Base-by-base conservation (phyloP, 1,139 yeast genomes). In the Pichia sp. region DNA sequence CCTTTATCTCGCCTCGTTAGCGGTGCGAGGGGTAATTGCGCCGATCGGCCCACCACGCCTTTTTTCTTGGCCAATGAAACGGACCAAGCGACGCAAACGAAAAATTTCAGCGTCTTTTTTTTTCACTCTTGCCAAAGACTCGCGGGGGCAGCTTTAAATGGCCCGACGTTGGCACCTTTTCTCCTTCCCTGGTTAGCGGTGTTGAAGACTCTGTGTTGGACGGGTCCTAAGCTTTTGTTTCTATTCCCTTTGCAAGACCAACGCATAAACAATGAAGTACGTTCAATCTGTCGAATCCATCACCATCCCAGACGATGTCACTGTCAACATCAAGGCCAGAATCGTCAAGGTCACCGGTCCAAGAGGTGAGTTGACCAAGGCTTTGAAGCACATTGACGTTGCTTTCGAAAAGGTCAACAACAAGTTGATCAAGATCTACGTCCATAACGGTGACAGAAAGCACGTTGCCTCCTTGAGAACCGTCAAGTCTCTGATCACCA, bases 391-490 rank as follows among this genome's bases (percentile, higher is more conserved):
- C 82, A 85, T 93, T 71, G 88, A 93, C 76, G 97, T 95, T 71
- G 85, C 97, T 66, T 93, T 93, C 85, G 66, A 69, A 67, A 90
- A 92, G 83, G 72, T 87, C 66, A 76, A 77, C 74, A 78, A 82
- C 78, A 79, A 74, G 64, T 84, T 84, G 70, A 80, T 95, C 79
- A 87, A 86, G 81, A 84, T 93, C 73, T 81, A 91, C 70, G 97
- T 95, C 66, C 95, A 89, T 87, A 90, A 92, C 76, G 99, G 99
- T 81, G 97, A 90, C 88, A 91, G 98, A 86, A 93, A 93, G 86
- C 99, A 93, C 81, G 98, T 93, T 77, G 99, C 99, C 75, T 90
- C 97, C 74, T 84, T 93, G 76, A 92, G 98, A 85, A 93, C 99
- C 64, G 98, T 93, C 78, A 91, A 91, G 82, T 89, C 98, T 67